Evolutionary conservation across 352 stramenopile genomes (phyloP).

Genomic region (Phytophthora chlamydospora): DNA sequence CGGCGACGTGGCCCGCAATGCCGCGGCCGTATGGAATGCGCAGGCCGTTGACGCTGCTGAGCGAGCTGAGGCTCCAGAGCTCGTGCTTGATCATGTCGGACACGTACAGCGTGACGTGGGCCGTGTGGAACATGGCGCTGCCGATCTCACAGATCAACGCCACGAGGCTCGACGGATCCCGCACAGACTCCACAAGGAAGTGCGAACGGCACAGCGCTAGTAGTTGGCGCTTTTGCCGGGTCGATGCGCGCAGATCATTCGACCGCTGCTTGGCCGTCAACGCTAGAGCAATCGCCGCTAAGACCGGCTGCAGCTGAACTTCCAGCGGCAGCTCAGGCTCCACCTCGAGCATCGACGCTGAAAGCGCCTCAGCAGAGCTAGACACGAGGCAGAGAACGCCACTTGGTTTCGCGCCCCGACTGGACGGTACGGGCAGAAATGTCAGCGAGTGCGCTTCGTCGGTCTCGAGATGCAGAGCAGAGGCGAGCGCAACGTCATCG

Average conservation of each 20-base stretch:
- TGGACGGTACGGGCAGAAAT: slow-evolving; percentile 61
- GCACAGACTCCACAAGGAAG: slow-evolving; percentile 71
- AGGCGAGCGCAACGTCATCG: slow-evolving; percentile 34
- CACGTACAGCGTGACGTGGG: slow-evolving; percentile 73
- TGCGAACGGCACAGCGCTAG: slow-evolving; percentile 68
- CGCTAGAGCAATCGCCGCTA: slow-evolving; percentile 50
- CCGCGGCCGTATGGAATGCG: slow-evolving; percentile 76
- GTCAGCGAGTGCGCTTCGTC: slow-evolving; percentile 30
- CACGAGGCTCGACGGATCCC: slow-evolving; percentile 72
- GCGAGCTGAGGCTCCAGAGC: slow-evolving; percentile 73
- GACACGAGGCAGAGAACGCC: slow-evolving; percentile 54
- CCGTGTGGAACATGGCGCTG: slow-evolving; percentile 71
- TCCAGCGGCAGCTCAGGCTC: slow-evolving; percentile 20
- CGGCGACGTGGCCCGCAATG: slow-evolving; percentile 76
- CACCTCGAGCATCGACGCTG: slow-evolving; percentile 27
- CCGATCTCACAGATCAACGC: slow-evolving; percentile 79
- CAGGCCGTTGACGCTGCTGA: slow-evolving; percentile 74
- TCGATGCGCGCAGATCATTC: slow-evolving; percentile 64
- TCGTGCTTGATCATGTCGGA: slow-evolving; percentile 78
- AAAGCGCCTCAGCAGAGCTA: slow-evolving; percentile 11
- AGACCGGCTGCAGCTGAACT: slow-evolving; percentile 53
- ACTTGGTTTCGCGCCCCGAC: slow-evolving; percentile 38
- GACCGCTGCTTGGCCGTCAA: slow-evolving; percentile 59
- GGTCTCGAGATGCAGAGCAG: slow-evolving; percentile 26
- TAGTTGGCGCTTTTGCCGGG: slow-evolving; percentile 70